Evolutionary conservation across 768 basidiomycete species (phyloP).

Genomic region (Sistotremastrum niveocremeum): DNA sequence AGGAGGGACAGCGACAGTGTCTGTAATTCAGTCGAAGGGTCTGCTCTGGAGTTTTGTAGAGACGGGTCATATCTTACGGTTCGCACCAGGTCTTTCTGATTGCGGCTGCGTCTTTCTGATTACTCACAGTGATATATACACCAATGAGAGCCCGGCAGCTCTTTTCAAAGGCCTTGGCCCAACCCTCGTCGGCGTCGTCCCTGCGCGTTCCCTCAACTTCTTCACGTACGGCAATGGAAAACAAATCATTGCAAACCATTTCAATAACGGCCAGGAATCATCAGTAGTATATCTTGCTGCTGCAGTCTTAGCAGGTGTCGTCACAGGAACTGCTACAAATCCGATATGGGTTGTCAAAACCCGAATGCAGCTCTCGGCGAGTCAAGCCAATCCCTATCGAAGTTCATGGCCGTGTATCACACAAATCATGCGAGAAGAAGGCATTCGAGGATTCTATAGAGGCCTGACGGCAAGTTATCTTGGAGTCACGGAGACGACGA

Average conservation of each 20-base stretch:
- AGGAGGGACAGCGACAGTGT: conserved; percentile 21
- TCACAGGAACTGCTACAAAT: conserved; percentile 85
- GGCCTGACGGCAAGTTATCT: conserved; percentile 90
- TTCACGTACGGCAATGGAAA: conserved; percentile 98
- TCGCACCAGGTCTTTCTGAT: conserved; percentile 10
- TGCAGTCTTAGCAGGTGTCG: conserved; percentile 75
- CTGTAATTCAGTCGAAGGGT: conserved; percentile 28
- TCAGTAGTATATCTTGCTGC: conserved; percentile 74
- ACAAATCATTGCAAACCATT: conserved; percentile 68
- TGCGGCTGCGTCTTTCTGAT: not conserved
- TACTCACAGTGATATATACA: conserved; percentile 64
- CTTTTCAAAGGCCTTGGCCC: conserved; percentile 93
- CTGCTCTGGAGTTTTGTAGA: conserved; percentile 90
- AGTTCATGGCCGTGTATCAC: conserved; percentile 48
- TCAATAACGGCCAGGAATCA: conserved; percentile 73
- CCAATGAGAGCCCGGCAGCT: conserved; percentile 75
- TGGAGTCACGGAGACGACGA: conserved; percentile 90
- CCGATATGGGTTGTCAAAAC: conserved; percentile 99
- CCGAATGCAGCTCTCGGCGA: conserved; percentile 64
- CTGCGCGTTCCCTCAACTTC: conserved; percentile 95
- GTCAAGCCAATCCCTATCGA: conserved; percentile 25
- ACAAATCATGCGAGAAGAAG: conserved; percentile 69
- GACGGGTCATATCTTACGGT: conserved; percentile 84
- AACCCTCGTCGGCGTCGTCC: conserved; percentile 87
- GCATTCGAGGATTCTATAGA: conserved; percentile 83